phyloP scores from a whole-genome alignment of 345 rosid species.

The Eucalyptus polybractea region DNA sequence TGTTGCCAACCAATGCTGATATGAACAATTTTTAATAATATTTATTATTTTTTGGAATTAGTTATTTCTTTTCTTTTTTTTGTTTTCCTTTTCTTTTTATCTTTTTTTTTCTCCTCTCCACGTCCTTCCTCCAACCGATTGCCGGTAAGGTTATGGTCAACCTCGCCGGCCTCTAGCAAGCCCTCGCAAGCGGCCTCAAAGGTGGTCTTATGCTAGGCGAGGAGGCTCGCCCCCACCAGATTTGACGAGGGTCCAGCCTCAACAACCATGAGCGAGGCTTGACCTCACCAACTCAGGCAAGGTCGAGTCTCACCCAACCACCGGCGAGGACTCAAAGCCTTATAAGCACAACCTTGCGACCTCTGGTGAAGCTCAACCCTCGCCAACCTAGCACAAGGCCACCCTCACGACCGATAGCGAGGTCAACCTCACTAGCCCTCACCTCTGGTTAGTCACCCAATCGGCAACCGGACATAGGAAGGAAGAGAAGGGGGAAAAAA shows the following conservation, averaged over 20 bases:
- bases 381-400: fast-evolving
- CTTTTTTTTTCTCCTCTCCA: fast-evolving
- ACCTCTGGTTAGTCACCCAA: no score
- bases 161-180: fast-evolving
- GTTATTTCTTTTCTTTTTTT: no score
- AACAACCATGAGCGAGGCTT: fast-evolving
- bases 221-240: no score
- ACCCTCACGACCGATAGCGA: fast-evolving
- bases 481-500: no score
- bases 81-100: no score
- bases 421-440: no score
- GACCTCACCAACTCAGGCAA: fast-evolving
- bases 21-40: no score
- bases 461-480: fast-evolving
- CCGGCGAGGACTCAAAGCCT: fast-evolving
- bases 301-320: fast-evolving
- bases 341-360: no score
- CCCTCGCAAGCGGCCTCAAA: fast-evolving
- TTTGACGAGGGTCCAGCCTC: fast-evolving
- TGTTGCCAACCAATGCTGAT: fast-evolving
- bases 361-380: no score
- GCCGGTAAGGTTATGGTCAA: fast-evolving
- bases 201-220: fast-evolving
- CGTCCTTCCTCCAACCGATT: fast-evolving
- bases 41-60: no score